A percentile compares a stretch with the other conserved stretches of the same genome.
These are phyloP conservation scores for Meira nashicola DNA, from an alignment of 1,284 basidiomycete species.

Conservation along the genomic window DNA sequence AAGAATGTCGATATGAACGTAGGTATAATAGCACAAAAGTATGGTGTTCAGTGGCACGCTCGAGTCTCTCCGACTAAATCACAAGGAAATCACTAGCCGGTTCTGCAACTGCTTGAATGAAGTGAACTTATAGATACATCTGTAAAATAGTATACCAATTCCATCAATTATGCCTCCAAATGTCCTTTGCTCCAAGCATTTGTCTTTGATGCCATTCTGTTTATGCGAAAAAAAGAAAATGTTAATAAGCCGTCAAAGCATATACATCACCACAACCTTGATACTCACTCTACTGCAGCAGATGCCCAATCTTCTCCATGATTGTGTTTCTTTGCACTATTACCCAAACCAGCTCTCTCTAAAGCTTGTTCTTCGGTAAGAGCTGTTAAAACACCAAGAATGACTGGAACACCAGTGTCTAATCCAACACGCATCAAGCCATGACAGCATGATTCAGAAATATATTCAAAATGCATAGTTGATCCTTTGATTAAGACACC, in stretches of 20 bases:
- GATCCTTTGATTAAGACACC: constrained; percentile 89
- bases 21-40: background rate
- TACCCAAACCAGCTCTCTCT: constrained; percentile 73
- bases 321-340: constrained; percentile 70
- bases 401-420: constrained; percentile 87
- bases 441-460: constrained; percentile 84
- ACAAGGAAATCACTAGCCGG: background rate
- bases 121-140: background rate
- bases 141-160: background rate
- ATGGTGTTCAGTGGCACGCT: background rate
- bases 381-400: constrained; percentile 92
- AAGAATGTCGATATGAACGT: background rate
- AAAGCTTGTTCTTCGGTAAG: constrained; percentile 90
- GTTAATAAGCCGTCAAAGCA: background rate
- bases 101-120: background rate
- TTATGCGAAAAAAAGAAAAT: background rate
- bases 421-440: constrained; percentile 90
- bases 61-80: background rate
- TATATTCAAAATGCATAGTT: constrained; percentile 63
- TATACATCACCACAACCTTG: background rate
- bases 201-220: constrained; percentile 45
- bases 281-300: constrained; percentile 74
- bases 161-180: constrained; percentile 16
- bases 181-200: constrained; percentile 36
- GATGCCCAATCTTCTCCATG: constrained; percentile 94